A percentile compares a stretch with the other conserved stretches of the same genome.
phyloP scores from a whole-genome alignment of 345 rosid genomes.

The Aethionema arabicum region DNA sequence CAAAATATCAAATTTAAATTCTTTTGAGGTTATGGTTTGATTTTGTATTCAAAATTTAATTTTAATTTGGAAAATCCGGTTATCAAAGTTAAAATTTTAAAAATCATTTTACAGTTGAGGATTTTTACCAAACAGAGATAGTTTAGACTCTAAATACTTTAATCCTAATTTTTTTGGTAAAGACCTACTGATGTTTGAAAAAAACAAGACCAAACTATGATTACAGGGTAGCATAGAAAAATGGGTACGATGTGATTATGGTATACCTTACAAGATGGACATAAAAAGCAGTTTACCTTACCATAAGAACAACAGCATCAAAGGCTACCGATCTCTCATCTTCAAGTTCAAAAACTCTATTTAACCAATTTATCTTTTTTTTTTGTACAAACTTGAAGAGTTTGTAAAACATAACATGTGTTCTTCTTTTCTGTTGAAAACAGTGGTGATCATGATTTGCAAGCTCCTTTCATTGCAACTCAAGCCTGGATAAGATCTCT shows the following conservation, averaged over 20 bases:
- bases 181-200: background rate
- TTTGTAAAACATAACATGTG: background rate
- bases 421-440: background rate
- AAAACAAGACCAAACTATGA: too few species aligned
- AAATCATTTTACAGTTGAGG: too few species aligned
- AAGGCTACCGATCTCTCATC: background rate
- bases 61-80: too few species aligned
- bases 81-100: too few species aligned
- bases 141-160: too few species aligned
- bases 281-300: background rate
- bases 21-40: too few species aligned
- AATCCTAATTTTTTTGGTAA: too few species aligned
- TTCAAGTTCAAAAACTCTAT: background rate
- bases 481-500: conserved; percentile 54
- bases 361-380: background rate
- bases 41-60: too few species aligned
- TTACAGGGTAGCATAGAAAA: background rate
- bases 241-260: background rate
- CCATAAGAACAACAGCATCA: background rate
- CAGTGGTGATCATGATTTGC: conserved; percentile 62
- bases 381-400: background rate
- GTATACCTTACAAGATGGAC: background rate
- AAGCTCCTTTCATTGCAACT: conserved; percentile 44
- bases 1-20: too few species aligned
- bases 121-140: too few species aligned